A percentile compares a stretch with the other conserved stretches of the same genome.
Evolutionary conservation across 495 filamentous ascomycete genomes (phyloP).

Genomic region (Penicillium nucicola): DNA sequence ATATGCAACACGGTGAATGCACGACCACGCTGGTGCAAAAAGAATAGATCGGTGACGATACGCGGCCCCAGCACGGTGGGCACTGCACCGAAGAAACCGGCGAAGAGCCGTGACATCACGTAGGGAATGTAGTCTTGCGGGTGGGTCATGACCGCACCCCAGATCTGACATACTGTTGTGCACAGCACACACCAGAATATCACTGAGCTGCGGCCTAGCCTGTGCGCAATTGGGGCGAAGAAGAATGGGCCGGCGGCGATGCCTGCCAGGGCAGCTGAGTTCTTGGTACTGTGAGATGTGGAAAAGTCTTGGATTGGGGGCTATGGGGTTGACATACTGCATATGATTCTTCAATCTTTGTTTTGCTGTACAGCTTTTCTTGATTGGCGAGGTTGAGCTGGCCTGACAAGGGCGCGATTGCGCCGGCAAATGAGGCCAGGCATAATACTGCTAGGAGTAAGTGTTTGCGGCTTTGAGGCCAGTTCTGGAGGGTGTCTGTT

Average conservation of each 20-base stretch:
- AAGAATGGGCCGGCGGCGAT: constrained; percentile 42
- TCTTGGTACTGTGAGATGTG: constrained; percentile 17
- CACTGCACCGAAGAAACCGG: constrained; percentile 39
- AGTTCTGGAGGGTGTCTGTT: constrained; percentile 28
- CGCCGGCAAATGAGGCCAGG: constrained; percentile 29
- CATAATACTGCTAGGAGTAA: constrained; percentile 30
- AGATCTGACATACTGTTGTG: constrained; percentile 33
- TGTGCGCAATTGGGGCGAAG: constrained; percentile 34
- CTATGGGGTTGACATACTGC: constrained; percentile 10
- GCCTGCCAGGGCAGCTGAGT: constrained; percentile 41
- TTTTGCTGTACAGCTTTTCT: constrained; percentile 26
- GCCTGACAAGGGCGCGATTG: constrained; percentile 30
- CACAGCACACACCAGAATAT: constrained; percentile 45
- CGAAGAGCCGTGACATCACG: constrained; percentile 41
- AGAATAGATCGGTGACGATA: constrained; percentile 43
- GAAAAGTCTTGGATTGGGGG: no score
- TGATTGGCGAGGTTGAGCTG: constrained; percentile 31
- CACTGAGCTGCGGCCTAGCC: constrained; percentile 37
- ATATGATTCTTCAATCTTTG: constrained; percentile 24
- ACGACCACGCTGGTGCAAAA: constrained; percentile 42
- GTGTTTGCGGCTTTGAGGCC: constrained; percentile 42
- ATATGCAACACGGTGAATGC: constrained; percentile 45
- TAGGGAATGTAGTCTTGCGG: constrained; percentile 39
- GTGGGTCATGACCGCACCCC: constrained; percentile 42
- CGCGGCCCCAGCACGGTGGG: constrained; percentile 37